These are phyloP conservation scores for Cichorium intybus DNA, from an alignment of 140 eudicot genomes.

Conservation along the genomic window DNA sequence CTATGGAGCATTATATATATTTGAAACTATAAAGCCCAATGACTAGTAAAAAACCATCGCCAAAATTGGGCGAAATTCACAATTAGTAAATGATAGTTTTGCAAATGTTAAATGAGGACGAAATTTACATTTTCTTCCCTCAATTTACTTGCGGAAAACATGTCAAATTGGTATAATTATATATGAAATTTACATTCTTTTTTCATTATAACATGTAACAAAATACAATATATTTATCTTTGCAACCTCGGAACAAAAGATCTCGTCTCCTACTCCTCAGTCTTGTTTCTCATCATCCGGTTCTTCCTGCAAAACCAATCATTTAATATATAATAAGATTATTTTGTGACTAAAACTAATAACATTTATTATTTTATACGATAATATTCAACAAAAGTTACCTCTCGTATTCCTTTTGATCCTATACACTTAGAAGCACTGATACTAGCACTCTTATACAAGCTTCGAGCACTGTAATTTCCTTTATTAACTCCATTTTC, in stretches of 20 bases:
- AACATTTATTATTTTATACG: neutral
- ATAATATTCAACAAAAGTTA: conserved; percentile 11
- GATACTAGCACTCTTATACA: conserved; percentile 91
- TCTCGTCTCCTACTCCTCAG: conserved; percentile 16
- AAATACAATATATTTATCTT: conserved; percentile 9
- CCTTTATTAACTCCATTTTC: conserved; percentile 43
- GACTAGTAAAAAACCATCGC: too few relatives aligned
- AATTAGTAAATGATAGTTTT: conserved; percentile 3
- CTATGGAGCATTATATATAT: too few relatives aligned
- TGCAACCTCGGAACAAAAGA: conserved; percentile 8
- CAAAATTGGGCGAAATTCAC: neutral
- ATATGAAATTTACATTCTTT: conserved; percentile 20
- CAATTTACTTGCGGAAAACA: neutral
- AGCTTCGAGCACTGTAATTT: conserved; percentile 73
- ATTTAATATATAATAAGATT: neutral
- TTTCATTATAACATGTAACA: conserved; percentile 14
- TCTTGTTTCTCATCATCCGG: conserved; percentile 7
- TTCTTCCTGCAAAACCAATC: conserved; percentile 23
- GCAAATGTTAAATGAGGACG: conserved; percentile 17
- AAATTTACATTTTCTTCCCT: conserved; percentile 10
- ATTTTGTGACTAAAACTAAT: neutral
- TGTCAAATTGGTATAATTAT: conserved; percentile 5
- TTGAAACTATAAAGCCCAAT: neutral
- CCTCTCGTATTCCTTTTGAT: conserved; percentile 54
- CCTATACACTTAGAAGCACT: conserved; percentile 90